These are phyloP conservation scores for Aspergillus indologenus DNA, from an alignment of 495 filamentous ascomycete species.

Conservation along the genomic window DNA sequence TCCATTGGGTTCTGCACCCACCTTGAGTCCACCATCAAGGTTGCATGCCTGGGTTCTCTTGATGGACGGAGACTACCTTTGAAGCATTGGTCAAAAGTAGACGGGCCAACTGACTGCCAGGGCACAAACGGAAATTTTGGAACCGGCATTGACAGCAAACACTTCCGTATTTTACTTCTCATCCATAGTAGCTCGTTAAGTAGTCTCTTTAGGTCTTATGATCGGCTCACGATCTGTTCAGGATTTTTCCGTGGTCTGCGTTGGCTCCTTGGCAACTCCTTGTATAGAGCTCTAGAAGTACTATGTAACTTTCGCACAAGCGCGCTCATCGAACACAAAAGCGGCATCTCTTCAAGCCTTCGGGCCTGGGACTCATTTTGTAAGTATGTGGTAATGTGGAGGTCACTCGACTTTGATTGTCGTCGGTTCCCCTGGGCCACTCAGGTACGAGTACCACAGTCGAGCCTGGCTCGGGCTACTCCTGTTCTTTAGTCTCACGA, in stretches of 20 bases:
- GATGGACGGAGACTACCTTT: neutral
- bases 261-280: too few relatives aligned
- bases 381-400: neutral
- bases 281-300: too few relatives aligned
- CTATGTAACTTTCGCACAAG: neutral
- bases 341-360: neutral
- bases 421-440: neutral
- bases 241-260: too few relatives aligned
- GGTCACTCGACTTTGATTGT: neutral
- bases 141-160: neutral
- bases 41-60: too few relatives aligned
- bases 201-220: too few relatives aligned
- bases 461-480: too few relatives aligned
- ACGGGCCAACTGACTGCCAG: neutral
- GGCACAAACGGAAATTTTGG: neutral
- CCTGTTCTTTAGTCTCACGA: neutral
- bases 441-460: neutral
- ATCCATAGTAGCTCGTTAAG: too few relatives aligned
- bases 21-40: neutral
- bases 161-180: neutral
- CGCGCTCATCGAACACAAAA: too few relatives aligned
- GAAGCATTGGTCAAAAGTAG: neutral
- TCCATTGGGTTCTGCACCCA: neutral
- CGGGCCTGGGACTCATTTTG: too few relatives aligned
- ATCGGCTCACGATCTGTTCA: too few relatives aligned